Evolutionary conservation across 306 rosid genomes (phyloP), one percentile per base, ranked within the genome.

Genomic region (Prunus davidiana): DNA sequence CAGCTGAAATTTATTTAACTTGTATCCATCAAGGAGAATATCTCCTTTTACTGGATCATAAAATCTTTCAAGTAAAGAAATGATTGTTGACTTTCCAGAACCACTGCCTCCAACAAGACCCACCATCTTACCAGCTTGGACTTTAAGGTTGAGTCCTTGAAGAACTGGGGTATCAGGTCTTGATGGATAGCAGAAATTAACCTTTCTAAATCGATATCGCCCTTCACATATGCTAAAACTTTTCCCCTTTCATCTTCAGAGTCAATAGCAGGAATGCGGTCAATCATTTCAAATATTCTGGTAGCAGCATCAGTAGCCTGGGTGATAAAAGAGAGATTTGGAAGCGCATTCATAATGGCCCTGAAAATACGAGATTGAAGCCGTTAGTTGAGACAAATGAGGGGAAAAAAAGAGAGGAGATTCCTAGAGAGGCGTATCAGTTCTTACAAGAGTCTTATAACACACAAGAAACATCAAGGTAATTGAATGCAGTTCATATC

Each of bases 61-160:
- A 72, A 91, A 93, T 62, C 98, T 88, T 86, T 93, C 91, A n/a
- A 91, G 84, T 72, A 93, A 79, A 73, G 93, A 83, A 72, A 91
- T 78, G 38, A 89, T 82, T 0, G 97, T 93, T 19, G 98, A 93
- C 86, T 93, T 93, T 18, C 97, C 96, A 41, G 96, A 91, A 77
- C 93, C 98, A 83, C 98, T 93, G 67, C 89, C 90, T 71, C 98
- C 98, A 51, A 91, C 91, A 76, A 93, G 84, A 41, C 93, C 98
- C 61, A 88, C 74, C 68, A 83, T 85, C 82, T 86, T 91, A 16
- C 96, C 89, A 3, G 89, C 91, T 78, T 74, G 74, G n/a, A 93
- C 82, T 72, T 73, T 82, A 14, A 93, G 84, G 72, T 81, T 87
- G 41, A 93, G 76, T 56, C 90, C 93, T 86, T 83, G 85, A 78